A percentile compares a stretch with the other conserved stretches of the same genome.
These are phyloP conservation scores for Fusarium nematophilum DNA, from an alignment of 2,329 filamentous ascomycete genomes.

Conservation along the genomic window DNA sequence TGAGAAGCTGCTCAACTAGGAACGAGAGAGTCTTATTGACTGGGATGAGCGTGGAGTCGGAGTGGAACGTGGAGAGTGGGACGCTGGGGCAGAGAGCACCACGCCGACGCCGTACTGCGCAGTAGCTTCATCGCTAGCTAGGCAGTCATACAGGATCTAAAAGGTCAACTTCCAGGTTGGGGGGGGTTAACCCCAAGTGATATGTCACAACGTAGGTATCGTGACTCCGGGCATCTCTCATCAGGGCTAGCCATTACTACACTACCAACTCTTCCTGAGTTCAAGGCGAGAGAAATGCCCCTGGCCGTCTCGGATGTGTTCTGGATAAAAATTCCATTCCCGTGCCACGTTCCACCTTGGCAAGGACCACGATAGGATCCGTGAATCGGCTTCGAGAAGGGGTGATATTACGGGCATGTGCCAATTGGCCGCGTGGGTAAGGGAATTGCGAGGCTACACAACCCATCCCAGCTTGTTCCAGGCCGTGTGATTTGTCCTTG, in stretches of 20 bases:
- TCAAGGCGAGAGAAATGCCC: too few species aligned
- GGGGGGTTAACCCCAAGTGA: too few species aligned
- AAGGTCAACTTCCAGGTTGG: too few species aligned
- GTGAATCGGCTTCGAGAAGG: constrained; percentile 30
- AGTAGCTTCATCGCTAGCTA: background rate
- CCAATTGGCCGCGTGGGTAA: constrained; percentile 29
- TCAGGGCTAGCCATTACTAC: too few species aligned
- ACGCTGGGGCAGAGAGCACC: constrained; percentile 29
- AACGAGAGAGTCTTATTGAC: constrained; percentile 26
- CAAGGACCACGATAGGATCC: constrained; percentile 23
- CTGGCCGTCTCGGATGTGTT: constrained; percentile 4
- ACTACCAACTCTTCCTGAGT: too few species aligned
- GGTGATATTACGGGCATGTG: constrained; percentile 14
- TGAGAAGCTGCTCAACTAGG: constrained; percentile 5
- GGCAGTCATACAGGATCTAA: too few species aligned
- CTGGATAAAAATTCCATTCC: constrained; percentile 11
- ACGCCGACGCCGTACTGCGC: constrained; percentile 26
- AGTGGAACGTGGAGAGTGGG: constrained; percentile 40
- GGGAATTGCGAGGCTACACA: constrained; percentile 25
- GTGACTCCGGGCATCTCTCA: too few species aligned
- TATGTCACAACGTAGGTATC: too few species aligned
- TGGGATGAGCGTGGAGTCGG: constrained; percentile 39
- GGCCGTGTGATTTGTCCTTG: constrained; percentile 10
- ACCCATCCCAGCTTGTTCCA: constrained; percentile 22
- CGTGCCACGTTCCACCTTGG: constrained; percentile 16